Evolutionary conservation across 345 rosid species (phyloP), one percentile per base, ranked within the genome.

Genomic region (Eucalyptus decipiens): DNA sequence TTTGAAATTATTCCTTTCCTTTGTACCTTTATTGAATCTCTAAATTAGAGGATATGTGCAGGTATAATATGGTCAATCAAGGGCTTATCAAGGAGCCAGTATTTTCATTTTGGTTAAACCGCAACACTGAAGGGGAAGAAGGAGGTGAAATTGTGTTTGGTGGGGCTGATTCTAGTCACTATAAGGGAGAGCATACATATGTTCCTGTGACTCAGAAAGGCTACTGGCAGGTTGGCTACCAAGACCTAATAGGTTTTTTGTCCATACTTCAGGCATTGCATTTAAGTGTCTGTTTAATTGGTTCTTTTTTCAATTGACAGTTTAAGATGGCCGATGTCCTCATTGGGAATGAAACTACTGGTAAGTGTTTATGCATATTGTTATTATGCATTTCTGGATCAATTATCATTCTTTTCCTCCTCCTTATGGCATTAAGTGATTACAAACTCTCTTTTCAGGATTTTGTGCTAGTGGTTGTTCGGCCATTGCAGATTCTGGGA

Each of bases 141-240:
- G 99, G 99, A 58, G 99, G 99, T 91, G 96, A 97, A 91, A 91
- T 97, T 92, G 97, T 97, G 56, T 96, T 97, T 89, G 99, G 99
- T 23, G 99, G 99, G 60, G 89, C 95, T 43, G 99, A 96, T 90
- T 90, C 97, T 48, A 93, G 93, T 76, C 99, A 96, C 88, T 95
- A 90, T 88, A 95, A 91, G 94, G 99, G 98, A 62, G 93, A 96
- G 90, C 99, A 97, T 91, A 97, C 98, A 47, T 94, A 93, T 92
- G 99, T 97, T 58, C 99, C 99, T 1, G 99, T 97, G 86, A 94
- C 99, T 40, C 94, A 85, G 90, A 95, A 96, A 92, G 99, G 99
- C 88, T 98, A 97, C 87, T 98, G 99, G 99, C 99, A 95, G 98
- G 97, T 95, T 86, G 51, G 86, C 65, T 37, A 86, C 72, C 87